phyloP scores from a whole-genome alignment of 495 filamentous ascomycete species.

The Penicillium soppii region DNA sequence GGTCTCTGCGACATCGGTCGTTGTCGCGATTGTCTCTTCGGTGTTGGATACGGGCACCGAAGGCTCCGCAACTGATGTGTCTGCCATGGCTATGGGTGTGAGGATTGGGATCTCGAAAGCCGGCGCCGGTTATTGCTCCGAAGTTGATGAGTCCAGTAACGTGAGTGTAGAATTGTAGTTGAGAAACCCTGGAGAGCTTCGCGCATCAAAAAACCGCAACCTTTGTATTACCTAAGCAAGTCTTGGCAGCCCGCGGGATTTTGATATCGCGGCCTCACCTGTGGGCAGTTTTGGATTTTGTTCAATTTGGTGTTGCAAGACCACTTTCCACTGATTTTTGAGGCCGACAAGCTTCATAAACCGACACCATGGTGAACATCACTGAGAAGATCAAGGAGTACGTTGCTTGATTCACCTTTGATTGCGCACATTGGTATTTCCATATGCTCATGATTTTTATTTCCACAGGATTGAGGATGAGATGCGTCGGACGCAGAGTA shows the following conservation, averaged over 20 bases:
- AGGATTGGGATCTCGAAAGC: too few relatives aligned
- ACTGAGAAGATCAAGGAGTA: conserved; percentile 99
- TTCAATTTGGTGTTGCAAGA: background rate
- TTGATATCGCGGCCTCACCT: conserved; percentile 6
- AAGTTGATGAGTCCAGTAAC: background rate
- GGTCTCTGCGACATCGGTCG: conserved; percentile 19
- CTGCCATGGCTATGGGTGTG: conserved; percentile 29
- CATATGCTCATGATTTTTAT: conserved; percentile 12
- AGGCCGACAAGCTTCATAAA: conserved; percentile 30
- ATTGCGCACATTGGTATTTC: background rate
- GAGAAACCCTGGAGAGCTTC: conserved; percentile 6
- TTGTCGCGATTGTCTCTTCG: conserved; percentile 23
- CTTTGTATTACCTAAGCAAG: conserved; percentile 28
- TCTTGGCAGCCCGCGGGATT: conserved; percentile 21
- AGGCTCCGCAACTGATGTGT: conserved; percentile 24
- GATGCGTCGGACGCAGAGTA: conserved; percentile 98
- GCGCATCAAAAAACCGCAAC: conserved; percentile 11
- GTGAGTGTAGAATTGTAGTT: background rate
- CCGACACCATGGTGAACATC: conserved; percentile 94
- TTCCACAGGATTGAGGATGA: conserved; percentile 91
- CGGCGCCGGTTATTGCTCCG: background rate
- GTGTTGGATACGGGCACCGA: conserved; percentile 10
- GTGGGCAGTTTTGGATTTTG: background rate
- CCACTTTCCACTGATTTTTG: background rate
- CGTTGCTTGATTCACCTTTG: conserved; percentile 22